Evolutionary conservation across 2,329 filamentous ascomycete species (phyloP), one percentile per base, ranked within the genome.

Genomic region (Fusarium bactridioides): DNA sequence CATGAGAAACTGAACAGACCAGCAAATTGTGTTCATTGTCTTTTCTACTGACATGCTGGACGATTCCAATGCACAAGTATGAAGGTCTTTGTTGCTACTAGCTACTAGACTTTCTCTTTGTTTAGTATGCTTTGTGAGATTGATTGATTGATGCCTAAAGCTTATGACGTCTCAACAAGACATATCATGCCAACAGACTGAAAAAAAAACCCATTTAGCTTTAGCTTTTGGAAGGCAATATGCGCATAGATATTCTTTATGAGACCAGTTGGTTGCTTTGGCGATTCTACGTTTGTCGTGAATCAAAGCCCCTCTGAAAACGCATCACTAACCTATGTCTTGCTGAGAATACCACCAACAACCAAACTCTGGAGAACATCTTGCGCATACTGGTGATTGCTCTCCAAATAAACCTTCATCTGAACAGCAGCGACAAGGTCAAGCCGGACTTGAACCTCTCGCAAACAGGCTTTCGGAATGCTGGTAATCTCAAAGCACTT

Each of bases 61-160:
- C 13, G 18, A 2, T 25, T 13, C 5, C 3, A 19, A 7, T 8
- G 11, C 11, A 0, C 12, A 7, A 50, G 8, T 3, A 15, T 4
- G 8, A 35, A 10, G 21, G 2, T 25, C 16, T 15, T 35, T 35
- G 31, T 51, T 13, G 7, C 10, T 18, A 1, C 21, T 23, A 7
- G 29, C 3, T 23, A n/a, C 16, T 31, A 9, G 0, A 7, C 6
- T 33, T 15, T 33, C 31, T 18, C 16, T 23, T 25, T 51, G n/a
- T 19, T 21, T 2, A 35, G 4, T 10, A 25, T 16, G 27, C 4
- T 13, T 18, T 31, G 19, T 31, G 1, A 9, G 29, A 31, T 31
- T 31, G 11, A 31, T 31, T 31, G 29, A 31, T 31, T 31, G 29
- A 31, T 31, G 29, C 29, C 11, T 31, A 12, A 11, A 2, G 11